phyloP scores from a whole-genome alignment of 2,329 filamentous ascomycete genomes.

The Sporothrix luriei region DNA sequence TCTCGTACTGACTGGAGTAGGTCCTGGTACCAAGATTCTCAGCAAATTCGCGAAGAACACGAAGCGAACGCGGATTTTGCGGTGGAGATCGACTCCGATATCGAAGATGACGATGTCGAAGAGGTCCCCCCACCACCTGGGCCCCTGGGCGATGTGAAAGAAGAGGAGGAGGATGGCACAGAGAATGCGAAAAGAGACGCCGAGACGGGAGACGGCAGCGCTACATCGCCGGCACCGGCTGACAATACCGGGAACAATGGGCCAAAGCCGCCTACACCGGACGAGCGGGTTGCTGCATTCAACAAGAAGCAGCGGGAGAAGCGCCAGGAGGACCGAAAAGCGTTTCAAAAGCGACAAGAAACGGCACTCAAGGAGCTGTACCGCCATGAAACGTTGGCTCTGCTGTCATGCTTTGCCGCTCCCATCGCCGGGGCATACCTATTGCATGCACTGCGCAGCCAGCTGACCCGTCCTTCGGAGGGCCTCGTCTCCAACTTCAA shows the following conservation, averaged over 20 bases:
- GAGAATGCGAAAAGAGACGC: slow-evolving; percentile 49
- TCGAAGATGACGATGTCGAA: slow-evolving; percentile 30
- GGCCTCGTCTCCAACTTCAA: slow-evolving; percentile 91
- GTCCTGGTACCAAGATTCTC: slow-evolving; percentile 75
- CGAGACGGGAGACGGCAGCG: not conserved
- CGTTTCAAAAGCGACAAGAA: slow-evolving; percentile 35
- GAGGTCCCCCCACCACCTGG: not conserved
- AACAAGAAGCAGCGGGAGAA: slow-evolving; percentile 29
- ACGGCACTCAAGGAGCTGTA: slow-evolving; percentile 66
- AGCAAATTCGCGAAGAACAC: slow-evolving; percentile 60
- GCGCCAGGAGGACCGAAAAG: slow-evolving; percentile 38
- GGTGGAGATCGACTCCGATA: slow-evolving; percentile 48
- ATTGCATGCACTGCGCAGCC: slow-evolving; percentile 76
- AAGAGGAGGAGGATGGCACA: slow-evolving; percentile 44
- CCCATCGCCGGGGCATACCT: slow-evolving; percentile 81
- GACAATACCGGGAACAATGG: not conserved
- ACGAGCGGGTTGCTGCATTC: slow-evolving; percentile 24
- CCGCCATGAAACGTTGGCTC: slow-evolving; percentile 71
- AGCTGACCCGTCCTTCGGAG: slow-evolving; percentile 80
- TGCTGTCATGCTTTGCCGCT: slow-evolving; percentile 76
- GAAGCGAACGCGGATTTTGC: slow-evolving; percentile 48
- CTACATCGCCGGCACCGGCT: too few relatives aligned
- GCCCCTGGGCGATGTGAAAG: slow-evolving; percentile 49
- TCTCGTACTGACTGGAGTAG: slow-evolving; percentile 43
- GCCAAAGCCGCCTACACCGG: slow-evolving; percentile 11